phyloP scores from a whole-genome alignment of 2,329 filamentous ascomycete genomes.

The Colletotrichum melonis region DNA sequence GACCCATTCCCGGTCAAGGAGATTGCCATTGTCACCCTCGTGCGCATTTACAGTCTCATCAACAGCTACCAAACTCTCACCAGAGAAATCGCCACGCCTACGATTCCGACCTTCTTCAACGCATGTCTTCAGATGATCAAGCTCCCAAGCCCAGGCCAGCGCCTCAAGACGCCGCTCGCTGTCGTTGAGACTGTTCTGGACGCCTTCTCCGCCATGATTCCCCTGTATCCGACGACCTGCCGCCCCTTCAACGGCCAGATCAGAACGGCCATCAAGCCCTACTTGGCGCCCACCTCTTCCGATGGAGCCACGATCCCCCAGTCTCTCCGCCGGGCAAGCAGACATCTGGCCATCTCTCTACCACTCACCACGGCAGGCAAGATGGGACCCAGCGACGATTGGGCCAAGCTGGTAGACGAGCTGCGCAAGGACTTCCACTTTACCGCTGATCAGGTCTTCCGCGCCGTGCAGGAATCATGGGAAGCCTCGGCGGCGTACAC shows the following conservation, averaged over 20 bases:
- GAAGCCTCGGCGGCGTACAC: constrained; percentile 70
- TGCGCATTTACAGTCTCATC: constrained; percentile 85
- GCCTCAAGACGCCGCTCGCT: constrained; percentile 53
- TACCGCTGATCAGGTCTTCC: constrained; percentile 81
- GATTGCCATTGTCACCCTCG: constrained; percentile 80
- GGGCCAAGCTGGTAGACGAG: constrained; percentile 73
- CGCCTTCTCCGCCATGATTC: constrained; percentile 77
- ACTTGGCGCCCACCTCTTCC: constrained; percentile 73
- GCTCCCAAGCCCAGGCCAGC: constrained; percentile 51
- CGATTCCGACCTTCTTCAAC: constrained; percentile 78
- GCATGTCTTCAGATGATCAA: constrained; percentile 77
- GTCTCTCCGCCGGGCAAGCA: constrained; percentile 67
- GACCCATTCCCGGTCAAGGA: constrained; percentile 82
- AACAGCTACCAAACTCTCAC: constrained; percentile 86
- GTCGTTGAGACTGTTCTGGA: constrained; percentile 77
- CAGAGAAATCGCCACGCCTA: constrained; percentile 88
- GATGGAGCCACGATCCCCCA: constrained; percentile 60
- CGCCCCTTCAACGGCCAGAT: constrained; percentile 80
- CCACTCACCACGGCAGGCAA: constrained; percentile 88
- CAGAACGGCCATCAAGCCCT: constrained; percentile 66
- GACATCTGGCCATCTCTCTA: constrained; percentile 75
- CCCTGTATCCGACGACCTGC: constrained; percentile 86
- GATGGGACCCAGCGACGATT: constrained; percentile 80
- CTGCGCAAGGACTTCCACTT: constrained; percentile 74
- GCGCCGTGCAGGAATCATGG: constrained; percentile 85